Conservation (phyloP, 192 early-diverging fungal species). For the Rhizophlyctis rosea region DNA sequence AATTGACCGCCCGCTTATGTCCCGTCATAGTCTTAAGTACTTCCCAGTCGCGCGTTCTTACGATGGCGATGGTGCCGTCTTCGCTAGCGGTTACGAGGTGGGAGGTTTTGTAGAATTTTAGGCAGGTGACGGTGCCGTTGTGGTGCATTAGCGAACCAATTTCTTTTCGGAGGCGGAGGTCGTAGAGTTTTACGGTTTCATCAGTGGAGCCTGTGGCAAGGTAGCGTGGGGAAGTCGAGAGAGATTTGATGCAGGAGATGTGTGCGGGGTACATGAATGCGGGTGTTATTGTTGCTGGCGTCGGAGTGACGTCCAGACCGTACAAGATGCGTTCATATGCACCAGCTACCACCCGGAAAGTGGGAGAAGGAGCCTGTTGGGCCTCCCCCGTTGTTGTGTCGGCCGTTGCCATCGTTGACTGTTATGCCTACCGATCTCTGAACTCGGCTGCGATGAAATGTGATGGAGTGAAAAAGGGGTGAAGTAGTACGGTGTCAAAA, state of each 20-base stretch:
- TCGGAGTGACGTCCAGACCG: conserved; percentile 64
- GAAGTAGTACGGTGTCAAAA: background rate
- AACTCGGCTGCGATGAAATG: background rate
- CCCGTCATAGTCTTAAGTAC: conserved; percentile 79
- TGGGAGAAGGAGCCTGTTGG: too few relatives aligned
- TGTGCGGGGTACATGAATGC: conserved; percentile 96
- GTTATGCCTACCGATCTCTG: too few relatives aligned
- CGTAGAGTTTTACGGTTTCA: conserved; percentile 90
- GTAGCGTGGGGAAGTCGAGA: conserved; percentile 57
- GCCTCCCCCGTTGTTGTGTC: background rate
- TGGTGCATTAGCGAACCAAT: conserved; percentile 90
- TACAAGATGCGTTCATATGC: conserved; percentile 98
- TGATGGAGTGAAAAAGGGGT: too few relatives aligned
- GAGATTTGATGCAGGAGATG: conserved; percentile 87
- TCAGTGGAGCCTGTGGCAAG: conserved; percentile 95
- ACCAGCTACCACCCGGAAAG: conserved; percentile 54
- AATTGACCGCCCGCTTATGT: conserved; percentile 66
- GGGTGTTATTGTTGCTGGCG: conserved; percentile 50
- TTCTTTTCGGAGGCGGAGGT: conserved; percentile 82
- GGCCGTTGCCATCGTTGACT: background rate
- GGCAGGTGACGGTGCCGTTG: conserved; percentile 80
- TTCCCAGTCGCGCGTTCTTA: conserved; percentile 96
- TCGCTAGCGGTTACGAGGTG: conserved; percentile 89
- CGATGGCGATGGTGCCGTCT: conserved; percentile 84
- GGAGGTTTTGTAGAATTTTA: conserved; percentile 77